Percentiles rank a stretch among this genome's conserved stretches.
Conservation (phyloP, 108 stramenopile species). For the Fistulifera pelliculosa region DNA sequence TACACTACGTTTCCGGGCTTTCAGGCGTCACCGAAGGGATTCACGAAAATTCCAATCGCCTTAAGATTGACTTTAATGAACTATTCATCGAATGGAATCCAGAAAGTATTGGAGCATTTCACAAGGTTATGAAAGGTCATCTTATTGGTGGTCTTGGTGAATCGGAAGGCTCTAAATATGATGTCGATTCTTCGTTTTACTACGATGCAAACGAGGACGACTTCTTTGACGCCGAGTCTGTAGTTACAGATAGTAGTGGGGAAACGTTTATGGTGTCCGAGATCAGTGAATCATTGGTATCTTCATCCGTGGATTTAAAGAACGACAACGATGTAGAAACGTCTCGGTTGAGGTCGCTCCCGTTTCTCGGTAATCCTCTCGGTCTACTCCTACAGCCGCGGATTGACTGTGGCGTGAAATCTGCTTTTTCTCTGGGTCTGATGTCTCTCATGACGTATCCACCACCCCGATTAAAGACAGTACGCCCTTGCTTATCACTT, state of each 20-base stretch:
- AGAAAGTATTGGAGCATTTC: constrained; percentile 39
- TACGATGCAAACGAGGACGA: constrained; percentile 56
- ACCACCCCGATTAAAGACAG: neutral
- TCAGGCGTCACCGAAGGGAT: neutral
- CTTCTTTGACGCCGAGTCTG: constrained; percentile 16
- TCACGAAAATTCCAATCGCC: constrained; percentile 7
- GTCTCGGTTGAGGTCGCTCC: neutral
- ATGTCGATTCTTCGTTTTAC: constrained; percentile 29
- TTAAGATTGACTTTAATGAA: constrained; percentile 43
- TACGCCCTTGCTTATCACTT: constrained; percentile 26
- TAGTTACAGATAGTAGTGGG: neutral
- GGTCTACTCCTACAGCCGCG: neutral
- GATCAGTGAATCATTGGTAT: neutral
- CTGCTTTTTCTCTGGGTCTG: neutral
- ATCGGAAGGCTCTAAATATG: constrained; percentile 7
- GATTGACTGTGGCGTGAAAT: neutral
- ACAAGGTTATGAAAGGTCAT: constrained; percentile 32
- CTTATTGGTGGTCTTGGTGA: constrained; percentile 3
- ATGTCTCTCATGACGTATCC: neutral
- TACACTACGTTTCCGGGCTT: constrained; percentile 20
- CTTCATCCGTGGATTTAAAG: neutral
- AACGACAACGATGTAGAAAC: neutral
- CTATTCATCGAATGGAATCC: constrained; percentile 78
- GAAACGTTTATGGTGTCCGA: constrained; percentile 1
- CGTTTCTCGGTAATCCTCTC: constrained; percentile 2